These are phyloP conservation scores for Phytophthora hybrid DNA, from an alignment of 352 stramenopile species.

Conservation along the genomic window DNA sequence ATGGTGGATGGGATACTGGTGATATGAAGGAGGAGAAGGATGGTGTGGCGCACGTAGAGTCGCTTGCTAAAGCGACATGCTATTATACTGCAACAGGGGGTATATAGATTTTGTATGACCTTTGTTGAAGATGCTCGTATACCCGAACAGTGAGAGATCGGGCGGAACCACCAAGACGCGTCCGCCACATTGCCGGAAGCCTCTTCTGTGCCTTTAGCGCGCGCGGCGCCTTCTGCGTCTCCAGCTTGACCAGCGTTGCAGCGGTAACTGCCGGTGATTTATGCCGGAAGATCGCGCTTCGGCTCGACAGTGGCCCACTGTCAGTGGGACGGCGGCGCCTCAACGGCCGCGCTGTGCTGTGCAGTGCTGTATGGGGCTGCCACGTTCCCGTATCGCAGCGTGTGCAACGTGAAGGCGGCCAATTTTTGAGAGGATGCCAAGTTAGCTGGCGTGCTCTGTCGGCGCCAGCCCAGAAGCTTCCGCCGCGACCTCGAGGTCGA, in stretches of 20 bases:
- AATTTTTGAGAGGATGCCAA: no score
- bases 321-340: constrained; percentile 17
- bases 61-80: background rate
- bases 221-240: constrained; percentile 28
- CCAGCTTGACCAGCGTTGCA: constrained; percentile 24
- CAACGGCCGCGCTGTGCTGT: no score
- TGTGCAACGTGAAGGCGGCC: constrained; percentile 30
- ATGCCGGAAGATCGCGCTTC: constrained; percentile 17
- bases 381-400: constrained; percentile 33
- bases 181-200: constrained; percentile 17
- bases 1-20: constrained; percentile 1
- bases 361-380: constrained; percentile 15
- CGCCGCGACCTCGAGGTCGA: background rate
- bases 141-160: no score
- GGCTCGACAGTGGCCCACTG: constrained; percentile 25
- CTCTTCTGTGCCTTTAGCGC: constrained; percentile 12
- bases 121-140: constrained; percentile 11
- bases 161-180: no score
- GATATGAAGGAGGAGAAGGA: background rate
- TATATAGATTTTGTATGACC: background rate
- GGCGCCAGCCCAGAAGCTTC: constrained; percentile 40
- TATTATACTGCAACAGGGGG: background rate
- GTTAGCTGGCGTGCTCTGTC: constrained; percentile 36
- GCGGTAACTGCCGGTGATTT: constrained; percentile 32
- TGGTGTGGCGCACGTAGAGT: background rate